A percentile compares a stretch with the other conserved stretches of the same genome.
phyloP scores from a whole-genome alignment of 345 rosid genomes.

The Cardamine occulta region DNA sequence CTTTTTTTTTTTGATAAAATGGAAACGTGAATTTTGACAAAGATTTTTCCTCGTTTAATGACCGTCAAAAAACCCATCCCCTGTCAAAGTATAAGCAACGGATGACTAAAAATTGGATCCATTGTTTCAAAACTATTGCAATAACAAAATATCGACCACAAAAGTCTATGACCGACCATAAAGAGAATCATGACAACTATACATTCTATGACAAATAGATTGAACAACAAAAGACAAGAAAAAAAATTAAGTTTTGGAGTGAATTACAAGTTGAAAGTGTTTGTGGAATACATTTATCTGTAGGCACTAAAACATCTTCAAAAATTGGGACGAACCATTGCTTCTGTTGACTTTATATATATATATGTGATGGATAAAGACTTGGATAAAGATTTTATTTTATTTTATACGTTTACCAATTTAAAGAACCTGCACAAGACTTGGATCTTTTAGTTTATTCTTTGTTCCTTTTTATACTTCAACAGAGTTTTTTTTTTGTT shows the following conservation, averaged over 20 bases:
- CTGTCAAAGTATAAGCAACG: too few species aligned
- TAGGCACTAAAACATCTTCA: slow-evolving; percentile 12
- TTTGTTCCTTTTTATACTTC: slow-evolving; percentile 5
- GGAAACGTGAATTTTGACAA: too few species aligned
- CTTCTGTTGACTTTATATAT: background rate
- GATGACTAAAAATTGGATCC: background rate
- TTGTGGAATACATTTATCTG: background rate
- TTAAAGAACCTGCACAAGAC: background rate
- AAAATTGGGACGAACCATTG: slow-evolving; percentile 19
- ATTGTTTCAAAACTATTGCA: background rate
- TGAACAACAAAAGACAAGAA: background rate
- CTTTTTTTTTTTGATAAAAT: too few species aligned
- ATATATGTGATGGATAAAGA: background rate
- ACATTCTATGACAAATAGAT: background rate
- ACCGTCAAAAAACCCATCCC: background rate
- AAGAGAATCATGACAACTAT: background rate
- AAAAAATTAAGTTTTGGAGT: background rate
- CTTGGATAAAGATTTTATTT: background rate
- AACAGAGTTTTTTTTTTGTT: background rate
- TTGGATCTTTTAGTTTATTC: slow-evolving; percentile 9
- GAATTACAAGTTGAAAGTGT: background rate
- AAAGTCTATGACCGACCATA: background rate
- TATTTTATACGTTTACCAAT: background rate
- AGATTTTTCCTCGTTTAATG: too few species aligned
- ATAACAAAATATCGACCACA: background rate